Percentiles rank a stretch among this genome's conserved stretches.
Evolutionary conservation across 2,329 filamentous ascomycete genomes (phyloP).

Genomic region (Allantophomopsis lycopodina): DNA sequence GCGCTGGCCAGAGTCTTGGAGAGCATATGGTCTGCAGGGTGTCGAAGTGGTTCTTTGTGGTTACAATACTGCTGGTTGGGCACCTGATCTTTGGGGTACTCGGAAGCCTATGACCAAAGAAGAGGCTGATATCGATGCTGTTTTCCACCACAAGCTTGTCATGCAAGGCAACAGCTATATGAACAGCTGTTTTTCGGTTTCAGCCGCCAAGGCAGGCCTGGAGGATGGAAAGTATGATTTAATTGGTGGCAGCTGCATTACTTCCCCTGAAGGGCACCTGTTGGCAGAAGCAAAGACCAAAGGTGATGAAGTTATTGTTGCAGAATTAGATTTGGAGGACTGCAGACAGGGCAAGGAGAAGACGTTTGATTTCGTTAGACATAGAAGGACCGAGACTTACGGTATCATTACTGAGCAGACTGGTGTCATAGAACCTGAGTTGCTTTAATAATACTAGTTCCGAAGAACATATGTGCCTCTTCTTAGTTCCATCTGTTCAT

Average conservation of each 20-base stretch:
- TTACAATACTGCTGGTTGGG: constrained; percentile 35
- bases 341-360: constrained; percentile 29
- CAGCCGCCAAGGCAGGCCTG: constrained; percentile 28
- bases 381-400: constrained; percentile 25
- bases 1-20: constrained; percentile 38
- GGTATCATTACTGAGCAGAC: constrained; percentile 16
- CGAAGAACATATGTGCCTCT: not conserved
- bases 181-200: constrained; percentile 32
- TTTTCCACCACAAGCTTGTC: constrained; percentile 34
- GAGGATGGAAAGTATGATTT: constrained; percentile 31
- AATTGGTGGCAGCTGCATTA: constrained; percentile 29
- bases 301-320: constrained; percentile 30
- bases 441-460: constrained; percentile 6
- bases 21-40: constrained; percentile 34
- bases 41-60: constrained; percentile 32
- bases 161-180: constrained; percentile 34
- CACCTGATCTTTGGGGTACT: constrained; percentile 29
- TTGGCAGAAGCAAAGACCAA: constrained; percentile 29
- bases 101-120: constrained; percentile 24
- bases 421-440: constrained; percentile 14
- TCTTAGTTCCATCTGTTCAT: not conserved
- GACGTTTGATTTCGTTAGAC: constrained; percentile 19
- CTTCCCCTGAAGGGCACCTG: constrained; percentile 29
- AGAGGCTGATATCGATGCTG: constrained; percentile 29
- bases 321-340: constrained; percentile 28